Percentiles rank a stretch among this genome's conserved stretches.
These are phyloP conservation scores for Ophiostoma populinum DNA, from an alignment of 2,329 filamentous ascomycete genomes.

Conservation along the genomic window DNA sequence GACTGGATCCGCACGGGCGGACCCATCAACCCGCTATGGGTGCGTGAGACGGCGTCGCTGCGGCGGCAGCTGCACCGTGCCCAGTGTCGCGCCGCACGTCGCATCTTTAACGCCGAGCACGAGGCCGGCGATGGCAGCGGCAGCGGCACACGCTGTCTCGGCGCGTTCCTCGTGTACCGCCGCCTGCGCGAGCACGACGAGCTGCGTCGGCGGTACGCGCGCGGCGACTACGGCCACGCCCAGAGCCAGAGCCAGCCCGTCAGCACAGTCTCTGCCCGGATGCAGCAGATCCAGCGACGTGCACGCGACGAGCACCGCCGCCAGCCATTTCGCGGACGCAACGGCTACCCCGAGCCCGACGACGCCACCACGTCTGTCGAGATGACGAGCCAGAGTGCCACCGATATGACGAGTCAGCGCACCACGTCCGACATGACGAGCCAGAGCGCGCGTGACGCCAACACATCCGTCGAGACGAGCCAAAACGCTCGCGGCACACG, in stretches of 20 bases:
- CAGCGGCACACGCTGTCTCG: conserved; percentile 31
- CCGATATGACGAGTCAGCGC: neutral
- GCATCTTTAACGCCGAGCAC: conserved; percentile 35
- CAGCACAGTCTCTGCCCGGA: conserved; percentile 8
- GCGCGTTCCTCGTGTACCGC: conserved; percentile 36
- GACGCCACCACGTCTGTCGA: conserved; percentile 6
- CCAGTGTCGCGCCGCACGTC: conserved; percentile 38
- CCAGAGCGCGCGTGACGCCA: too few relatives aligned
- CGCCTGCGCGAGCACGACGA: conserved; percentile 26
- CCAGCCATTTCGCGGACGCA: conserved; percentile 8
- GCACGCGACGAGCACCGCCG: conserved; percentile 6
- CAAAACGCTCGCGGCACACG: too few relatives aligned
- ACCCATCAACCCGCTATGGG: conserved; percentile 38
- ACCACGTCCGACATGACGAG: neutral
- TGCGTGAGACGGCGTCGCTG: conserved; percentile 31
- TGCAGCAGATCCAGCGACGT: conserved; percentile 11
- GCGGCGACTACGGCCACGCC: neutral
- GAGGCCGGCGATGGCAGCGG: conserved; percentile 16
- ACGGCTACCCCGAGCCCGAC: conserved; percentile 2
- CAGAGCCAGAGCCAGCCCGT: conserved; percentile 1
- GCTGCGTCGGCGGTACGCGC: conserved; percentile 9
- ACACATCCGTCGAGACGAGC: too few relatives aligned
- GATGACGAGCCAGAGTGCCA: conserved; percentile 5
- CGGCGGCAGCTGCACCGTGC: conserved; percentile 36
- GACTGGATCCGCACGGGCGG: conserved; percentile 38